Conservation (phyloP, 73 alveolate genomes). For the Paramecium primaurelia region DNA sequence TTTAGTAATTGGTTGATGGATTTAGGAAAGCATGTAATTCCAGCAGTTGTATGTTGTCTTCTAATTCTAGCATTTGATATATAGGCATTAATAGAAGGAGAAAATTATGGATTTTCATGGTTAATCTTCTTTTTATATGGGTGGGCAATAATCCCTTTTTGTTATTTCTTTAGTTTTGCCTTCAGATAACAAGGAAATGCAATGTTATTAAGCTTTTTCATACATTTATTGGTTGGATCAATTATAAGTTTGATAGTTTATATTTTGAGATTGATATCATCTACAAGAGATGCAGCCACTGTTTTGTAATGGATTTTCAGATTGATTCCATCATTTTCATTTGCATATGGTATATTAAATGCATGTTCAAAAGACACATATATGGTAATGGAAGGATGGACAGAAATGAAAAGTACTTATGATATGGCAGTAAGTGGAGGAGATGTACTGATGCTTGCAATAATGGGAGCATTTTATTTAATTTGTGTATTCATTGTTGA, state of each 20-base stretch:
- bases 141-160: conserved; percentile 72
- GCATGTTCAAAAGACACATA: conserved; percentile 49
- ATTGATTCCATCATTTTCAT: conserved; percentile 72
- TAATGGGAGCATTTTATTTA: conserved; percentile 33
- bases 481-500: conserved; percentile 56
- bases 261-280: conserved; percentile 63
- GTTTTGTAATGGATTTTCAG: conserved; percentile 68
- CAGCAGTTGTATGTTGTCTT: conserved; percentile 74
- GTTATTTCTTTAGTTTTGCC: conserved; percentile 69
- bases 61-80: conserved; percentile 70
- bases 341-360: conserved; percentile 67
- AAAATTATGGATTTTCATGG: conserved; percentile 61
- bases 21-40: conserved; percentile 76
- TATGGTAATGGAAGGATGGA: conserved; percentile 49
- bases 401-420: conserved; percentile 25
- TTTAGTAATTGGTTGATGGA: conserved; percentile 85
- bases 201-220: conserved; percentile 65
- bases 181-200: conserved; percentile 69
- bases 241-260: conserved; percentile 61
- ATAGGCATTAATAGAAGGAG: conserved; percentile 53
- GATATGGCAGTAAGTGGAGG: conserved; percentile 64
- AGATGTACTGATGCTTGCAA: conserved; percentile 30
- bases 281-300: conserved; percentile 67
- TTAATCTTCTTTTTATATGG: conserved; percentile 73
- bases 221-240: conserved; percentile 72